These are phyloP conservation scores for Margaritispora aquatica DNA, from an alignment of 495 filamentous ascomycete species.

Conservation along the genomic window DNA sequence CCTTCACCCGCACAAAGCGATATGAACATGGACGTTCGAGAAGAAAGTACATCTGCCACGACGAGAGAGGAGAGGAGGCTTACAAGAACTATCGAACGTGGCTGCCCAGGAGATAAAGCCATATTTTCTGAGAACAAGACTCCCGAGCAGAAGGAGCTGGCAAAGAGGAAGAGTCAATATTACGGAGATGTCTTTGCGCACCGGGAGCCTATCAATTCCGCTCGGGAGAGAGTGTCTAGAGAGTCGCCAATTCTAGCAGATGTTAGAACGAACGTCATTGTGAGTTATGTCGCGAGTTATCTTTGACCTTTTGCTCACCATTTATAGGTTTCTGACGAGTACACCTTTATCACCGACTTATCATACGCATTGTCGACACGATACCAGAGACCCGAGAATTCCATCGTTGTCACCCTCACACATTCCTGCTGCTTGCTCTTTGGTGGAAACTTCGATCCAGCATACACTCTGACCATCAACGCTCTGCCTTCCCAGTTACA, in stretches of 20 bases:
- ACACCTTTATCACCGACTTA: constrained; percentile 62
- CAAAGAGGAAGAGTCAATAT: constrained; percentile 41
- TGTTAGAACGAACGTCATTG: constrained; percentile 77
- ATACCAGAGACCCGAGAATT: constrained; percentile 64
- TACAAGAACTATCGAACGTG: constrained; percentile 20
- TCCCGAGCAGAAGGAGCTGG: constrained; percentile 24
- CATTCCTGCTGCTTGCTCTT: constrained; percentile 63
- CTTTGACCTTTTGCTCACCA: background rate
- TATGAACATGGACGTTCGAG: constrained; percentile 1
- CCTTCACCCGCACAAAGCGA: constrained; percentile 22
- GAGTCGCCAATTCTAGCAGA: constrained; percentile 74
- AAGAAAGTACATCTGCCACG: background rate
- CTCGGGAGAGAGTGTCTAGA: constrained; percentile 51
- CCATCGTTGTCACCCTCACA: constrained; percentile 64
- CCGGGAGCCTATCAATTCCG: constrained; percentile 43
- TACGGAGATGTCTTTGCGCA: constrained; percentile 55
- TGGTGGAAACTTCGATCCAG: constrained; percentile 66
- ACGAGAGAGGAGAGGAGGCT: constrained; percentile 14
- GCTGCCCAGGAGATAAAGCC: constrained; percentile 22
- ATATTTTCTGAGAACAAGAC: constrained; percentile 20
- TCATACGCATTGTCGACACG: constrained; percentile 63
- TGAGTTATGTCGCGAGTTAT: constrained; percentile 33
- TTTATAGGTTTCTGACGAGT: constrained; percentile 56
- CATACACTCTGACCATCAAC: constrained; percentile 74
- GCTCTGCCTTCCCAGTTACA: constrained; percentile 62